Evolutionary conservation across 768 basidiomycete genomes (phyloP), one percentile per base, ranked within the genome.

Genomic region (Termitomyces sp.): DNA sequence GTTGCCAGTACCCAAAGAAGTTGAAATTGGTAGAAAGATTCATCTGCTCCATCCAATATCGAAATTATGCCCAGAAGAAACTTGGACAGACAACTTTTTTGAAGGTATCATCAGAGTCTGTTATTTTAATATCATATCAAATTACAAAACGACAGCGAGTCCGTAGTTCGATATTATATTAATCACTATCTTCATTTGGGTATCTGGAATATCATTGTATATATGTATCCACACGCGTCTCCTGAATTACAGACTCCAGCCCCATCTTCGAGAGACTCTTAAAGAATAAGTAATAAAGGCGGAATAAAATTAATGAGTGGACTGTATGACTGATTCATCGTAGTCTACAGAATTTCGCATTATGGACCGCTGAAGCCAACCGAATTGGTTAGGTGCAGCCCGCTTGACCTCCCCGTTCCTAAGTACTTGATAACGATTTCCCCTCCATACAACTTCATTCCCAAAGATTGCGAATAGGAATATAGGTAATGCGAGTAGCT

Each of bases 391-490:
- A 27, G 52, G 44, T 18, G 57, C 59, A 5, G 67, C 72, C 53
- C 70, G 63, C 38, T 68, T 73, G 7, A 84, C 86, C 66, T 88
- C 86, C 43, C 95, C 94, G 61, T 92, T 88, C 33, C 70, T 71
- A 56, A 86, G 68, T 42, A 98, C 81, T 58, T 77, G 76, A 70
- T 98, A 99, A 59, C 68, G 79, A 64, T 73, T 78, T 0, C 95
- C 96, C 65, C 97, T 80, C 97, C 97, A 99, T 0, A 78, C 75
- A 31, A 99, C 91, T 54, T 85, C 83, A 66, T 84, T 78, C 27
- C 95, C 94, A 47, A 86, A 70, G 38, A 99, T 82, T 6, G 91
- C 96, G 57, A 87, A 74, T 7, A 88, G 46, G 83, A 86, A 99
- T 54, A 98, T 91, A 0, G 97, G 97, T 20, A 98, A 73, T 4